Conservation (phyloP, 2,329 filamentous ascomycete species). For the Aspergillus viridinutans region DNA sequence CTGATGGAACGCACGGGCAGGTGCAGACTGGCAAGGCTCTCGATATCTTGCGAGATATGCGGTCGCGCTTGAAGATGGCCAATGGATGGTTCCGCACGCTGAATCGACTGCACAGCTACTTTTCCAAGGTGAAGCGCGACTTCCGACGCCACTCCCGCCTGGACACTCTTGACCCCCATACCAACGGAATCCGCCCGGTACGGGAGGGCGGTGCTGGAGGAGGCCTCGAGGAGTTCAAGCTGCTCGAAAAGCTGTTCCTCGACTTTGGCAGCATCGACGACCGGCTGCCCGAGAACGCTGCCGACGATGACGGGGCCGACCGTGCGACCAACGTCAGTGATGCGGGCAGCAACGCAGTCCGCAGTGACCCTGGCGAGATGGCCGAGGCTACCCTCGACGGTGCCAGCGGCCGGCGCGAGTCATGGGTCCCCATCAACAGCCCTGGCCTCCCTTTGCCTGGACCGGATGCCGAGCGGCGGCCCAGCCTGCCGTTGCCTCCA, state of each 20-base stretch:
- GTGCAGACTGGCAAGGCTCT: conserved; percentile 34
- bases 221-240: conserved; percentile 36
- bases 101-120: conserved; percentile 40
- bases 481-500: conserved; percentile 36
- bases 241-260: conserved; percentile 40
- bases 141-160: conserved; percentile 32
- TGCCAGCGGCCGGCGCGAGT: conserved; percentile 34
- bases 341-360: conserved; percentile 38
- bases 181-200: conserved; percentile 27
- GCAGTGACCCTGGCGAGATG: conserved; percentile 35
- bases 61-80: conserved; percentile 38
- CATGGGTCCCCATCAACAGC: conserved; percentile 40
- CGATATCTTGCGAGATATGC: conserved; percentile 40
- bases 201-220: conserved; percentile 32
- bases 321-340: conserved; percentile 34
- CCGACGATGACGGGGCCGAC: conserved; percentile 34
- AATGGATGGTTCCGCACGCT: conserved; percentile 42
- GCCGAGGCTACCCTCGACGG: conserved; percentile 28
- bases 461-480: conserved; percentile 33
- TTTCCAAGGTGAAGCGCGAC: conserved; percentile 36
- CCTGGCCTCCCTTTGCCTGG: conserved; percentile 28
- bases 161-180: conserved; percentile 23
- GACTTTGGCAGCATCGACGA: conserved; percentile 40
- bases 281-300: conserved; percentile 29
- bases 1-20: conserved; percentile 28